Base-by-base conservation (phyloP, 371 early-diverging fungal species). In the Batkoa obscura region DNA sequence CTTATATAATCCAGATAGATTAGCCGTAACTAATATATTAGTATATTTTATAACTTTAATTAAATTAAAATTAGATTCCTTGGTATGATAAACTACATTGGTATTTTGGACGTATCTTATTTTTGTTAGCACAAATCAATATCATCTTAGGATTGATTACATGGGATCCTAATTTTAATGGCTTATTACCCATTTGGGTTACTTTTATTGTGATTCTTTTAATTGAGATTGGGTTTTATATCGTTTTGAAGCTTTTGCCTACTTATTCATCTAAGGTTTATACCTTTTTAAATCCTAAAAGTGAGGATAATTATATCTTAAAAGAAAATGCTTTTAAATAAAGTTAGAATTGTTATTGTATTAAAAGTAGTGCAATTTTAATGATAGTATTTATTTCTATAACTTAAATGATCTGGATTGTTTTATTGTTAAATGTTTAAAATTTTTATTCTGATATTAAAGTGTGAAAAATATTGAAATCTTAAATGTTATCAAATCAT, bases 81-180 rank as follows among this genome's bases (percentile, higher is more conserved):
- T 55, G 55, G 55, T 42, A 55, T 12, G 55, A 55, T 43, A 55
- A 30, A 55, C 4, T 33, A 12, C 55, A 55, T 32, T 55, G 55
- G 55, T 55, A 33, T 13, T 32, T 31, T 38, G 55, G 55, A 13
- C 36, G 55, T 2, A 5, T 55, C 33, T n/a, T 39, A 12, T 55
- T 15, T 32, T 23, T 55, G 10, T 12, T 39, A 1, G 55, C 55
- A 3, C 55, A 55, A 33, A 6, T 55, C 8, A 30, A 35, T 42
- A 55, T 55, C 41, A 23, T 33, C 12, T 42, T 55, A 32, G 55
- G 55, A 3, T 17, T 55, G 3, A 12, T 32, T 5, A 45, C 15
- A n/a, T 45, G 45, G 45, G 45, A 45, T 8, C 3, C 9, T 30
- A 33, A 48, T 31, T 8, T 33, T 33, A 31, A 17, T 32, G 33